Percentiles rank a stretch among this genome's conserved stretches.
Evolutionary conservation across 1,284 basidiomycete species (phyloP).

Genomic region (Bjerkandera adusta): DNA sequence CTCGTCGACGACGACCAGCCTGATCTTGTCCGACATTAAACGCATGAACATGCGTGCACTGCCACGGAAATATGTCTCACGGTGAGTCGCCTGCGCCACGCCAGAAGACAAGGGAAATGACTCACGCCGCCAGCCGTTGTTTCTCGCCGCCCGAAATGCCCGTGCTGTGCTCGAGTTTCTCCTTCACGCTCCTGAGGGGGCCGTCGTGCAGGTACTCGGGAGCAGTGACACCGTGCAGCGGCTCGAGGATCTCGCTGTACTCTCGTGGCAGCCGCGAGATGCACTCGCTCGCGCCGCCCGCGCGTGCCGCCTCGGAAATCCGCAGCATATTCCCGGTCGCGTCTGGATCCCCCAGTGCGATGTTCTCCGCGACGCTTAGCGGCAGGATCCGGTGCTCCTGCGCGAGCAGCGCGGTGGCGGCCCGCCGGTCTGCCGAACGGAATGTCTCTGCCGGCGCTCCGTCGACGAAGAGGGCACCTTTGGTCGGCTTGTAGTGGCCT

Average conservation of each 20-base stretch:
- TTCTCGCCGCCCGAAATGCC: slow-evolving; percentile 9
- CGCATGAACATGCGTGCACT: slow-evolving; percentile 10
- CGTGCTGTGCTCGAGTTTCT: slow-evolving; percentile 1
- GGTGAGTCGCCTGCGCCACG: too few relatives aligned
- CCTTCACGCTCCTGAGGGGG: slow-evolving; percentile 3
- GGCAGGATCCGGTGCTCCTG: slow-evolving; percentile 43
- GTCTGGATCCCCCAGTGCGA: slow-evolving; percentile 10
- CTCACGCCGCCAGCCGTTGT: slow-evolving; percentile 9
- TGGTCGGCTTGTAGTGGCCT: slow-evolving; percentile 36
- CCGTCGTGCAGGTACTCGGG: background rate
- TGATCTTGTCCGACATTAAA: background rate
- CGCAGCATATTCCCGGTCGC: slow-evolving; percentile 1
- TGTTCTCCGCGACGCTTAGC: slow-evolving; percentile 20
- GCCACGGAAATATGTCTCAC: background rate
- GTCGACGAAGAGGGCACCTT: slow-evolving; percentile 41
- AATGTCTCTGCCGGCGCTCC: slow-evolving; percentile 24
- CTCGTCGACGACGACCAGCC: slow-evolving; percentile 7
- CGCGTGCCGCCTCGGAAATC: slow-evolving; percentile 7
- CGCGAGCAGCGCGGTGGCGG: slow-evolving; percentile 35
- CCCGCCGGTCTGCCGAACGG: slow-evolving; percentile 32
- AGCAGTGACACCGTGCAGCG: background rate
- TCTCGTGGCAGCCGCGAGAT: slow-evolving; percentile 3
- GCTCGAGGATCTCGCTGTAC: slow-evolving; percentile 5
- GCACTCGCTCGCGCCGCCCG: slow-evolving; percentile 10
- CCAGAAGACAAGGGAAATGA: background rate